phyloP scores from a whole-genome alignment of 306 rosid species.

The Lablab purpureus region DNA sequence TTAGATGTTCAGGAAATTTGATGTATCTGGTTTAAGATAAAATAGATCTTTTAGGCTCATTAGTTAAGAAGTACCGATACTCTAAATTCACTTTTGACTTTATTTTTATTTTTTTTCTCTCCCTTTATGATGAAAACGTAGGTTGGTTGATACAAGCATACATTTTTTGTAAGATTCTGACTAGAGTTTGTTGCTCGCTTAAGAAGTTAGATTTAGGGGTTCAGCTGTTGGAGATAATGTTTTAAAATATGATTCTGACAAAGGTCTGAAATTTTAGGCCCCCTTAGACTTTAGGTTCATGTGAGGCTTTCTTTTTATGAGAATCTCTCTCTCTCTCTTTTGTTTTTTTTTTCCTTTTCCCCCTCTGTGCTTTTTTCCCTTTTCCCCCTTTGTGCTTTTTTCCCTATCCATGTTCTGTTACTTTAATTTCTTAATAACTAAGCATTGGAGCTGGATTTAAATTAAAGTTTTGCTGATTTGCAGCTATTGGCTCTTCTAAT shows the following conservation, averaged over 20 bases:
- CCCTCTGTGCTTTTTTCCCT: slow-evolving; percentile 58
- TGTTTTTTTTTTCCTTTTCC: slow-evolving; percentile 9
- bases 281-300: slow-evolving; percentile 70
- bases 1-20: slow-evolving; percentile 11
- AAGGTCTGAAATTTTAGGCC: slow-evolving; percentile 56
- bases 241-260: slow-evolving; percentile 55
- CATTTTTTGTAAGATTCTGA: slow-evolving; percentile 30
- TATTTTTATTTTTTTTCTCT: neutral
- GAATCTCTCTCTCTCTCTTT: slow-evolving; percentile 50
- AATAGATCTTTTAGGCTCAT: slow-evolving; percentile 3
- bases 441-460: slow-evolving; percentile 49
- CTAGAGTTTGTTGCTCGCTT: slow-evolving; percentile 29
- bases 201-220: slow-evolving; percentile 44
- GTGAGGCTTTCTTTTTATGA: slow-evolving; percentile 58
- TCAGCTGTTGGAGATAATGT: slow-evolving; percentile 31
- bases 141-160: slow-evolving; percentile 37
- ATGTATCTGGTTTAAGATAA: neutral
- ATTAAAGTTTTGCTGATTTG: slow-evolving; percentile 54
- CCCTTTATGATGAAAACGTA: slow-evolving; percentile 24
- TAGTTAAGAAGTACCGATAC: neutral
- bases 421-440: slow-evolving; percentile 52
- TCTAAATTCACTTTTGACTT: slow-evolving; percentile 19
- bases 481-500: slow-evolving; percentile 50
- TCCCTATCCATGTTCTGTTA: slow-evolving; percentile 46
- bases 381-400: slow-evolving; percentile 59